Evolutionary conservation across 768 basidiomycete species (phyloP).

Genomic region (Leccinum incarnatum): DNA sequence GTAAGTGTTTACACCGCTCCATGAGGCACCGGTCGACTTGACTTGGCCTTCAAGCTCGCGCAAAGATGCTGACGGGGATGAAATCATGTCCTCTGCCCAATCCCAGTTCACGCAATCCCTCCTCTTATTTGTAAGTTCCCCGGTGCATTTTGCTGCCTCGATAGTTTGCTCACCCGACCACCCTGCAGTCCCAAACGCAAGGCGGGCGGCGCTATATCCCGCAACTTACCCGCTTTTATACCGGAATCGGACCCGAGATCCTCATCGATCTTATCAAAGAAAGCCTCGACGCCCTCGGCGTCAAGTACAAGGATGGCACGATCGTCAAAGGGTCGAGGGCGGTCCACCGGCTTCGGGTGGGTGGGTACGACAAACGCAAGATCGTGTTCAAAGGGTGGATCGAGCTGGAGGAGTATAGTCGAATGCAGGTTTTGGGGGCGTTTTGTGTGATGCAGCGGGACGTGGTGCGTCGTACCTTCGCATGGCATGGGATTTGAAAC

Average conservation of each 20-base stretch:
- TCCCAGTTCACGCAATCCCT: slow-evolving; percentile 81
- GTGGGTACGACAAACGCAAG: slow-evolving; percentile 64
- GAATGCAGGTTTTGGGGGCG: slow-evolving; percentile 48
- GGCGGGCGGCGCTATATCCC: slow-evolving; percentile 69
- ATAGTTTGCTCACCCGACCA: neutral
- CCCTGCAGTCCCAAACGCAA: slow-evolving; percentile 75
- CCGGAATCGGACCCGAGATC: slow-evolving; percentile 49
- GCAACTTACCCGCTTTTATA: slow-evolving; percentile 80
- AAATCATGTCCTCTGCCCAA: slow-evolving; percentile 55
- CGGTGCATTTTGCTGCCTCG: neutral
- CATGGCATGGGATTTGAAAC: neutral
- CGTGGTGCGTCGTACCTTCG: slow-evolving; percentile 42
- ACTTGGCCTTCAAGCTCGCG: slow-evolving; percentile 7
- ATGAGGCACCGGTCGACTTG: neutral
- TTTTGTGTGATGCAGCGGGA: slow-evolving; percentile 73
- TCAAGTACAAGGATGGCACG: slow-evolving; percentile 46
- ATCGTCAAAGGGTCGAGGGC: slow-evolving; percentile 13
- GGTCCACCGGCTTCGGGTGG: slow-evolving; percentile 52
- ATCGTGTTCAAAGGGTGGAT: slow-evolving; percentile 73
- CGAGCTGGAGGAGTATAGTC: slow-evolving; percentile 59
- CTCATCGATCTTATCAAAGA: slow-evolving; percentile 55
- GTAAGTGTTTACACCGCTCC: slow-evolving; percentile 27
- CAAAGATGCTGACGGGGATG: slow-evolving; percentile 55
- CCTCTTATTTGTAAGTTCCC: slow-evolving; percentile 68
- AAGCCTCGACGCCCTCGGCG: slow-evolving; percentile 45